A percentile compares a stretch with the other conserved stretches of the same genome.
Evolutionary conservation across 2,329 filamentous ascomycete species (phyloP).

Genomic region (Hypoxylon sp.): DNA sequence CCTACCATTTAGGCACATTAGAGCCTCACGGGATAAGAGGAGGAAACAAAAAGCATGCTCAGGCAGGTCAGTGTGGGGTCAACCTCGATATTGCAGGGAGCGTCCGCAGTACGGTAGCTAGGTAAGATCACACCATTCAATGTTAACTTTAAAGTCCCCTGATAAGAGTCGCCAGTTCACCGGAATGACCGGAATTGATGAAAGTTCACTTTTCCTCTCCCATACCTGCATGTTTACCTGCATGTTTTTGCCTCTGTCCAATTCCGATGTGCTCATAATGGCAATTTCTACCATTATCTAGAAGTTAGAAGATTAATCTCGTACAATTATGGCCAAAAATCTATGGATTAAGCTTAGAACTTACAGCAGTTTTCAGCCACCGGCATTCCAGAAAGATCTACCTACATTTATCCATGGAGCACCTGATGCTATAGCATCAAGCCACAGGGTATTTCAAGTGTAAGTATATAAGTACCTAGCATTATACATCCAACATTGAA

Average conservation of each 20-base stretch:
- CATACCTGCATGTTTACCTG: background rate
- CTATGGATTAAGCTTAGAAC: background rate
- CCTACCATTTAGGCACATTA: conserved; percentile 36
- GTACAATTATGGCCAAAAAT: background rate
- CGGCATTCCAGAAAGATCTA: too few relatives aligned
- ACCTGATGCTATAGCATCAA: too few relatives aligned
- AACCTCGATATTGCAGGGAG: conserved; percentile 31
- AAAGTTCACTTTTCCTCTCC: background rate
- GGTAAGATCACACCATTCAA: conserved; percentile 38
- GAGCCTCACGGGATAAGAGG: conserved; percentile 40
- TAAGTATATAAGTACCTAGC: background rate
- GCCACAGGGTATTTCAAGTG: too few relatives aligned
- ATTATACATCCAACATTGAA: too few relatives aligned
- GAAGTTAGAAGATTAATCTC: background rate
- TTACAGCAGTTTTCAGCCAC: too few relatives aligned
- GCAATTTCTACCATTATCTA: background rate
- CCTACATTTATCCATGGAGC: too few relatives aligned
- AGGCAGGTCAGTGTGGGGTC: conserved; percentile 22
- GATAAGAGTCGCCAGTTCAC: conserved; percentile 23
- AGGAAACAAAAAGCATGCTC: conserved; percentile 4
- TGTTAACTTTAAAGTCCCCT: conserved; percentile 12
- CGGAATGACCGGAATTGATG: conserved; percentile 22
- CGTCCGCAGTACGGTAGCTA: conserved; percentile 28
- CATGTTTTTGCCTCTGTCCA: background rate
- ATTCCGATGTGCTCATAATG: background rate